Conservation (phyloP, 345 rosid species). For the Excoecaria cochinchinensis region DNA sequence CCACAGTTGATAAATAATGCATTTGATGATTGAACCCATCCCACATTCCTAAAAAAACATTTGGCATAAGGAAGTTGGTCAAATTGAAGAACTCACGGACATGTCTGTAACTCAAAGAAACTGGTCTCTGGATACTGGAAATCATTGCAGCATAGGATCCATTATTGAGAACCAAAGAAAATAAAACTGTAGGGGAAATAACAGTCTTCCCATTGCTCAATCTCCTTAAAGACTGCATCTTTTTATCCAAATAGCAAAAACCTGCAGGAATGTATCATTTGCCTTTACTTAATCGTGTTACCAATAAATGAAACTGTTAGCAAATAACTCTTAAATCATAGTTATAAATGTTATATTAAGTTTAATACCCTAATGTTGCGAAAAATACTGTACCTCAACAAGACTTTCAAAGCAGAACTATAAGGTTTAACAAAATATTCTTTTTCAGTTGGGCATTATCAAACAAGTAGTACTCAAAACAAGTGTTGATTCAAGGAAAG, state of each 20-base stretch:
- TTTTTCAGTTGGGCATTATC: conserved; percentile 25
- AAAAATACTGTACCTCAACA: background rate
- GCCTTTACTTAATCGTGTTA: background rate
- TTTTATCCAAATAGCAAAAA: conserved; percentile 7
- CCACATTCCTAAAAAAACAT: background rate
- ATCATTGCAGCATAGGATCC: background rate
- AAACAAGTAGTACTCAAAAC: conserved; percentile 4
- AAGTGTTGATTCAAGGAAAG: no score
- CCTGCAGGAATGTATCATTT: background rate
- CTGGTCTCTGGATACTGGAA: conserved; percentile 13
- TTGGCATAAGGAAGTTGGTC: conserved; percentile 1
- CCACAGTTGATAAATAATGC: conserved; percentile 39
- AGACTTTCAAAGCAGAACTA: background rate
- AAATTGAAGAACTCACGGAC: conserved; percentile 10
- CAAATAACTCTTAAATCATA: background rate
- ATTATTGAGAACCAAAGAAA: conserved; percentile 13
- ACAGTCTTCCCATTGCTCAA: conserved; percentile 11
- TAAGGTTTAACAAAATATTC: background rate
- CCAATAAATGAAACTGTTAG: background rate
- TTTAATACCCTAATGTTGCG: no score
- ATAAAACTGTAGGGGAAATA: conserved; percentile 15
- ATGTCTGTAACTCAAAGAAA: conserved; percentile 12
- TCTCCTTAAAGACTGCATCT: conserved; percentile 24
- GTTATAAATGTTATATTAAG: background rate
- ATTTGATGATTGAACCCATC: conserved; percentile 19